Evolutionary conservation across 768 basidiomycete genomes (phyloP).

Genomic region (Hygrophoropsis aurantiaca): DNA sequence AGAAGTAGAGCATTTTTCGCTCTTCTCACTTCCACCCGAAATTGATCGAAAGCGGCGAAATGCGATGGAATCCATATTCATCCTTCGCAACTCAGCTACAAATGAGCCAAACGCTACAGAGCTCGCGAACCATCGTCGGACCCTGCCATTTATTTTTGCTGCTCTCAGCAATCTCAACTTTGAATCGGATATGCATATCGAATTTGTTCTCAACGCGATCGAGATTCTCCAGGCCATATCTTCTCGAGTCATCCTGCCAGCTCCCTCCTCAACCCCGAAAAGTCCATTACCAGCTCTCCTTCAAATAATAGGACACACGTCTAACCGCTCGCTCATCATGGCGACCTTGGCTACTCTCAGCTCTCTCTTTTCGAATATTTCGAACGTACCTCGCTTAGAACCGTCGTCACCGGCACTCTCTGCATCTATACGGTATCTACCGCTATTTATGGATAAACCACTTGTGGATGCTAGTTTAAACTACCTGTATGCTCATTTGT

Average conservation of each 20-base stretch:
- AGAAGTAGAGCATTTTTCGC: conserved; percentile 37
- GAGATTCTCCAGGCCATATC: conserved; percentile 72
- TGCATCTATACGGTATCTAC: conserved; percentile 69
- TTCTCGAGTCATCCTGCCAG: conserved; percentile 37
- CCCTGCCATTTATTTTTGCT: conserved; percentile 63
- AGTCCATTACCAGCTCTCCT: conserved; percentile 61
- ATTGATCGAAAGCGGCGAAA: conserved; percentile 60
- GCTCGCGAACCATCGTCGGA: conserved; percentile 57
- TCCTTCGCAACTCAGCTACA: conserved; percentile 84
- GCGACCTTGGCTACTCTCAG: conserved; percentile 60
- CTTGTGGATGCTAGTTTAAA: conserved; percentile 73
- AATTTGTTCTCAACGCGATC: conserved; percentile 69
- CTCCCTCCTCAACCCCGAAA: conserved; percentile 33
- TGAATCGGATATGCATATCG: conserved; percentile 64
- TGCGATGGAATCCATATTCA: conserved; percentile 82
- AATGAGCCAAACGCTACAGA: conserved; percentile 66
- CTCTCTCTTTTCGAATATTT: conserved; percentile 58
- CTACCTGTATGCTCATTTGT: conserved; percentile 74
- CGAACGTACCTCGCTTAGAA: conserved; percentile 54
- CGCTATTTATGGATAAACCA: conserved; percentile 66
- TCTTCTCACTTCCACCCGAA: conserved; percentile 59
- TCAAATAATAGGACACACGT: conserved; percentile 52
- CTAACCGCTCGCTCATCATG: conserved; percentile 77
- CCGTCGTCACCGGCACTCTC: conserved; percentile 58
- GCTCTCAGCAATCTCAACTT: conserved; percentile 62